Evolutionary conservation across 2,329 filamentous ascomycete genomes (phyloP), one percentile per base, ranked within the genome.

Genomic region (Talaromyces marneffei): DNA sequence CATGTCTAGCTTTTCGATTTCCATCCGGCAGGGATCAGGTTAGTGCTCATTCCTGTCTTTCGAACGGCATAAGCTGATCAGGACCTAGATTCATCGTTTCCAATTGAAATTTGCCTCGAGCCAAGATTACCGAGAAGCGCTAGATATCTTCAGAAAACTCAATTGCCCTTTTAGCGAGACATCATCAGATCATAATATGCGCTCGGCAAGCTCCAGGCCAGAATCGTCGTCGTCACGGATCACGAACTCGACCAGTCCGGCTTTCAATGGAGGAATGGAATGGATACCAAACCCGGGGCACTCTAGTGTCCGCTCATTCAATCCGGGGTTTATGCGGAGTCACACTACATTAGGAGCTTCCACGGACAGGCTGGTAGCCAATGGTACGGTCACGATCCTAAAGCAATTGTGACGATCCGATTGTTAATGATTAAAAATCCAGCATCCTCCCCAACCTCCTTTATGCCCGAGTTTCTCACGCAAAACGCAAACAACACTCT

Each of bases 1-100:
- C 78, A n/a, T 78, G 75, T 63, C 69, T 80, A 39, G 78, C 78
- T 27, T 71, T 80, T 44, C 78, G 78, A 63, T 80, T 78, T 65
- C 74, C 73, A 40, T 65, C 67, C 65, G 62, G 60, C 60, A 65
- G 67, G 60, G 64, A 68, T 65, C 67, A 70, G 68, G 74, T 73
- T 64, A 56, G 63, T 62, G 35, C 16, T 20, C 29, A 20, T 3
- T 3, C 20, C 52, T 31, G 2, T 12, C 12, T 4, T 7, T 53
- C 9, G n/a, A 52, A 44, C 46, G 18, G 65, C 31, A 20, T 23
- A 9, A 9, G 54, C 67, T 71, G 54, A 65, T n/a, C 3, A 23
- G n/a, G 27, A 3, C 5, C 12, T 62, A 80, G 78, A 67, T 75
- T 18, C 75, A 76, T 29, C 75, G 78, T 7, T 78, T 80, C 20